Percentiles rank a stretch among this genome's conserved stretches.
Conservation (phyloP, 257 asterid species). For the Leonotis leonurus region DNA sequence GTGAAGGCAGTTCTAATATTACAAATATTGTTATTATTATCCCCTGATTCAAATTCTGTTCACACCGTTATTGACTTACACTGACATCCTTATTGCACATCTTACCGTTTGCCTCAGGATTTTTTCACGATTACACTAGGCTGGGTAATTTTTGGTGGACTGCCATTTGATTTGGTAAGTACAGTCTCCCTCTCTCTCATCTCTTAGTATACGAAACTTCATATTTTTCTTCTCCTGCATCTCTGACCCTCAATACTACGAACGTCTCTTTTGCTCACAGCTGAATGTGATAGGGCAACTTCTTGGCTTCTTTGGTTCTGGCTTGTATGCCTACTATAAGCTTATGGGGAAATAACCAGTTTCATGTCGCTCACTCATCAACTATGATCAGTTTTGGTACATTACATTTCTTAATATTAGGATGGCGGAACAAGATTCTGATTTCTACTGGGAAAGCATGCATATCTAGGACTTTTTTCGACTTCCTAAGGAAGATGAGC, state of each 20-base stretch:
- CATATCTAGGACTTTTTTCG: background rate
- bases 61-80: background rate
- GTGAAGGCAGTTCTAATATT: background rate
- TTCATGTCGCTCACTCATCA: constrained; percentile 5
- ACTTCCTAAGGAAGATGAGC: background rate
- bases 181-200: background rate
- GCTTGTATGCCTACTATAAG: constrained; percentile 74
- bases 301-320: constrained; percentile 89
- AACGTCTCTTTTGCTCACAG: constrained; percentile 32
- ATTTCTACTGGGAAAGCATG: background rate
- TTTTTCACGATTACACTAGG: constrained; percentile 86
- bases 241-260: background rate
- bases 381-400: background rate
- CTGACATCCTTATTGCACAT: background rate
- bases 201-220: background rate
- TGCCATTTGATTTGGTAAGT: constrained; percentile 91
- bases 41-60: background rate
- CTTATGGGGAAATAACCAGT: constrained; percentile 63
- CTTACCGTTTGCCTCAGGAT: constrained; percentile 48
- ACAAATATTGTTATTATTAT: background rate
- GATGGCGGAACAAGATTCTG: background rate
- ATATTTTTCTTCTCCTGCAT: background rate
- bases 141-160: constrained; percentile 89
- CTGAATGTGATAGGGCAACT: constrained; percentile 83
- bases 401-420: background rate